Evolutionary conservation across 2,329 filamentous ascomycete genomes (phyloP), one percentile per base, ranked within the genome.

Genomic region (Phialocephala subalpina): DNA sequence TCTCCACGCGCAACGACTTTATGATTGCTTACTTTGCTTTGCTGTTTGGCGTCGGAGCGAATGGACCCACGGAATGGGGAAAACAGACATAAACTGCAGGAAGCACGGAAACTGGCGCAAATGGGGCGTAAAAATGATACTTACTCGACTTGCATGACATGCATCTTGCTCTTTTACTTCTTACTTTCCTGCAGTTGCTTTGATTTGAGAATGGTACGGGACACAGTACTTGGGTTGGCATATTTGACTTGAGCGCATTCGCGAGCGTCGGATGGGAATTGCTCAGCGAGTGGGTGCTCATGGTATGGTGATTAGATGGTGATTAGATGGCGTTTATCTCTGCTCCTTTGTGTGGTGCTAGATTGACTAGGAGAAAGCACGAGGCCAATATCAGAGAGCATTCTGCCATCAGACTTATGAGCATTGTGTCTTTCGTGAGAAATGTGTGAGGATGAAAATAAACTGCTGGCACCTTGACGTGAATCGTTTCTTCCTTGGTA

Each of bases 71-170:
- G 33, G 61, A 42, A 52, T 63, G 42, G 40, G 47, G 20, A 56
- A 49, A 55, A 29, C 58, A 57, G 55, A 58, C 38, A 61, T 65
- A 65, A 65, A 65, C 58, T 61, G 63, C 58, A 47, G 53, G 49
- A 59, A 29, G 59, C 36, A 59, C 52, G 59, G 55, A 42, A 25
- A 33, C 47, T 53, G 63, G 63, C 63, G 63, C 35, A 61, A 58
- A 58, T 29, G 36, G 12, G 58, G 58, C 49, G 49, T 53, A 53
- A 22, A 53, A 53, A 33, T 53, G 49, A 22, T 53, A n/a, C 27
- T 5, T 33, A 33, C n/a, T 42, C 18, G 38, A 12, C 38, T 49
- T 53, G 14, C 49, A 53, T 25, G 14, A n/a, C 27, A 49, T 53
- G 11, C 49, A 16, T 53, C 22, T 29, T 53, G 14, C 11, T 20